phyloP scores from a whole-genome alignment of 2,329 filamentous ascomycete genomes.

The Colletotrichum camelliae region DNA sequence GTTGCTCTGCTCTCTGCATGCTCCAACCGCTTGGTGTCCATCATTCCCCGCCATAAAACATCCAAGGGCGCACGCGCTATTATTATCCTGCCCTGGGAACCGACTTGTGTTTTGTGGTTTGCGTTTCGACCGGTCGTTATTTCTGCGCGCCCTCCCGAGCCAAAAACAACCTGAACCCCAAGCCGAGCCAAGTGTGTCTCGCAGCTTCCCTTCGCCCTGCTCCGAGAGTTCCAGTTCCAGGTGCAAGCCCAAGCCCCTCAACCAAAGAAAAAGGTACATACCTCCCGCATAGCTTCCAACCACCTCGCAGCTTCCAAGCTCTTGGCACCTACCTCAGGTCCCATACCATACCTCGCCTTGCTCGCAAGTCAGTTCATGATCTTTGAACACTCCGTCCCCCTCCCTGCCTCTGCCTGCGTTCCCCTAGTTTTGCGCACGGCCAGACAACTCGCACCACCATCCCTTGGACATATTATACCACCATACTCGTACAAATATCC shows the following conservation, averaged over 20 bases:
- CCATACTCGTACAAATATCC: not conserved
- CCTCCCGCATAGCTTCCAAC: conserved; percentile 8
- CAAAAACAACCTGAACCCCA: not conserved
- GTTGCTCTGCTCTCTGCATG: not conserved
- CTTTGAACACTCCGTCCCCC: not conserved
- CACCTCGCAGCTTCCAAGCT: conserved; percentile 13
- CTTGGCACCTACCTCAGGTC: conserved; percentile 1
- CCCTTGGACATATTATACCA: conserved; percentile 7
- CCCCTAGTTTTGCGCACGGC: conserved; percentile 1
- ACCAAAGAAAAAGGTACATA: not conserved
- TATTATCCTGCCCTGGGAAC: not conserved
- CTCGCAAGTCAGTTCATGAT: conserved; percentile 12
- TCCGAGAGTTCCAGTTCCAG: not conserved
- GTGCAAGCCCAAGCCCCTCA: not conserved
- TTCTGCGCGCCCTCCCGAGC: not conserved
- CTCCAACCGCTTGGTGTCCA: not conserved
- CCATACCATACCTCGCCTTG: not conserved
- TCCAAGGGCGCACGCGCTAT: not conserved
- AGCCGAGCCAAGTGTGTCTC: conserved; percentile 13
- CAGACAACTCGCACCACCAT: conserved; percentile 5
- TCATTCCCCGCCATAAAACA: conserved; percentile 13
- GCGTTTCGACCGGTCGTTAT: not conserved
- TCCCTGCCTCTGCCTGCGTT: not conserved
- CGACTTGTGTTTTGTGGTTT: not conserved
- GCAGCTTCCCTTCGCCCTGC: conserved; percentile 14